Evolutionary conservation across 306 rosid genomes (phyloP), one percentile per base, ranked within the genome.

Genomic region (Cucumis hystrix): DNA sequence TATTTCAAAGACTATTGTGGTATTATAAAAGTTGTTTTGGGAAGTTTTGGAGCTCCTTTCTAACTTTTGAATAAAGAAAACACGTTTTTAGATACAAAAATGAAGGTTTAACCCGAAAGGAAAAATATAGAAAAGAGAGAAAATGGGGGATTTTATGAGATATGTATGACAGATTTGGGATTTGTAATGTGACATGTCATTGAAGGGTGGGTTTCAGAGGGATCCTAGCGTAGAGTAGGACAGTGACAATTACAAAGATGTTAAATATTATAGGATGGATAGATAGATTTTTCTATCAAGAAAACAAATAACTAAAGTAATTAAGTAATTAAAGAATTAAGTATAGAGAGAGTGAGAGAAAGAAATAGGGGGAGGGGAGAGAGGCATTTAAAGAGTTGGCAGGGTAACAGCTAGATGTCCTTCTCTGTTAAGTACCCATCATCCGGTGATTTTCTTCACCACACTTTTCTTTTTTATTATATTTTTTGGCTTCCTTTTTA

Each of bases 361-460:
- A 6, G 0, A 37, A 18, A 33, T 7, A 65, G 12, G n/a, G 15
- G 23, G 13, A 14, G 60, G 37, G 41, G 61, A n/a, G 37, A 20
- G 21, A 39, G 45, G 37, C 37, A 33, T 33, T 33, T 33, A 33
- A 33, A 33, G 37, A 33, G 37, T 23, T 68, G 69, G 80, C 81
- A 79, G 71, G 74, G 76, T 25, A 39, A 83, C 79, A 83, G 79
- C 83, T 43, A 79, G 55, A 74, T 79, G 86, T 88, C 80, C 77
- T 84, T 84, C 79, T 81, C 78, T 41, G 90, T 33, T 18, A 66
- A 35, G 91, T 87, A 81, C 65, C 91, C 83, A 85, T 84, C 95
- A 80, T 57, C 69, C 75, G 79, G 49, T 65, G 71, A 65, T 65
- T 65, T 65, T 37, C 83, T 79, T 81, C 80, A 85, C 85, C 73